phyloP scores from a whole-genome alignment of 2,329 filamentous ascomycete species.

The Leptographium wingfieldii region DNA sequence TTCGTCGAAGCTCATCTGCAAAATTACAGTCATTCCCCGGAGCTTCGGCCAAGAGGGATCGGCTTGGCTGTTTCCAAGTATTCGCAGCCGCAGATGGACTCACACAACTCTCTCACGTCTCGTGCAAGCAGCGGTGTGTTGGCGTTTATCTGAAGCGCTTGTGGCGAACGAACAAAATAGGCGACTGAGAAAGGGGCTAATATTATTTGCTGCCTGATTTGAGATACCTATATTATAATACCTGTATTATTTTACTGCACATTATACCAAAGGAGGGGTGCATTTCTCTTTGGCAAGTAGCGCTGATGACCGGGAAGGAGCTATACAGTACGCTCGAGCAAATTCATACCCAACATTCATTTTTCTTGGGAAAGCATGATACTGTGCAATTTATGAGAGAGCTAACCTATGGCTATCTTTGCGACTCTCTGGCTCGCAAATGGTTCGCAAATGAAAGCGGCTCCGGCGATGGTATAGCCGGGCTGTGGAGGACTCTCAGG shows the following conservation, averaged over 20 bases:
- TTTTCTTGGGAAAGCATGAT: background rate
- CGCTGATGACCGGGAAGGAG: background rate
- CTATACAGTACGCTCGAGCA: background rate
- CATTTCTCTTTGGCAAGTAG: background rate
- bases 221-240: background rate
- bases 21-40: background rate
- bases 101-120: constrained; percentile 8
- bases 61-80: constrained; percentile 11
- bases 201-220: background rate
- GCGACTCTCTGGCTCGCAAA: background rate
- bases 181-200: background rate
- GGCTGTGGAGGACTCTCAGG: background rate
- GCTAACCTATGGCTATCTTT: background rate
- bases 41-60: background rate
- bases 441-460: background rate
- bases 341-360: background rate
- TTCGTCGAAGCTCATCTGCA: background rate
- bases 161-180: background rate
- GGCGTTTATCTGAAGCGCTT: constrained; percentile 5
- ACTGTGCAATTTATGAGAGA: background rate
- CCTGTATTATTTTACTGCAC: background rate
- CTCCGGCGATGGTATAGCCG: too few relatives aligned
- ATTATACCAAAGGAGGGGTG: background rate
- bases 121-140: constrained; percentile 7
- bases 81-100: constrained; percentile 4